These are phyloP conservation scores for Centella asiatica DNA, from an alignment of 129 eudicot species.

Conservation along the genomic window DNA sequence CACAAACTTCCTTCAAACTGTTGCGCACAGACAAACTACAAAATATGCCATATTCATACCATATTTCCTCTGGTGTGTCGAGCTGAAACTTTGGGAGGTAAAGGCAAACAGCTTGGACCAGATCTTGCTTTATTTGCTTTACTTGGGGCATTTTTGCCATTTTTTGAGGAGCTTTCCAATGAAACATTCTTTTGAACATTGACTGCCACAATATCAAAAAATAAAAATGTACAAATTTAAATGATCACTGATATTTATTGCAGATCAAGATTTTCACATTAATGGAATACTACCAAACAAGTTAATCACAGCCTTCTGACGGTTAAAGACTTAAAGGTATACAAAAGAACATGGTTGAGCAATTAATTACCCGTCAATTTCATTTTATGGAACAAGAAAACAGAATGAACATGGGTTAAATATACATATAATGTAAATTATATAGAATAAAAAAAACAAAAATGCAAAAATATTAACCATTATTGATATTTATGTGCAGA, in stretches of 20 bases:
- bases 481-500: no score
- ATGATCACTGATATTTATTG: not conserved
- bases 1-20: slow-evolving; percentile 1
- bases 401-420: slow-evolving; percentile 2
- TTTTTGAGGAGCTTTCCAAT: slow-evolving; percentile 34
- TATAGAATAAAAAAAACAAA: no score
- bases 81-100: slow-evolving; percentile 28
- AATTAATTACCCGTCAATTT: no score
- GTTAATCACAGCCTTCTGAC: not conserved
- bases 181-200: slow-evolving; percentile 29
- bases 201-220: slow-evolving; percentile 36
- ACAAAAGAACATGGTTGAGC: not conserved
- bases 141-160: slow-evolving; percentile 24
- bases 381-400: not conserved
- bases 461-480: no score
- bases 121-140: slow-evolving; percentile 48
- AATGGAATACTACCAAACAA: not conserved
- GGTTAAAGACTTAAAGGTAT: not conserved
- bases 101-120: slow-evolving; percentile 13
- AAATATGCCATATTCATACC: slow-evolving; percentile 28
- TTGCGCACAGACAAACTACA: slow-evolving; percentile 6
- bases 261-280: not conserved
- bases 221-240: not conserved
- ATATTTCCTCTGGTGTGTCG: slow-evolving; percentile 23
- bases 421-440: not conserved